phyloP scores from a whole-genome alignment of 2,329 filamentous ascomycete species.

The Fusarium praegraminearum region DNA sequence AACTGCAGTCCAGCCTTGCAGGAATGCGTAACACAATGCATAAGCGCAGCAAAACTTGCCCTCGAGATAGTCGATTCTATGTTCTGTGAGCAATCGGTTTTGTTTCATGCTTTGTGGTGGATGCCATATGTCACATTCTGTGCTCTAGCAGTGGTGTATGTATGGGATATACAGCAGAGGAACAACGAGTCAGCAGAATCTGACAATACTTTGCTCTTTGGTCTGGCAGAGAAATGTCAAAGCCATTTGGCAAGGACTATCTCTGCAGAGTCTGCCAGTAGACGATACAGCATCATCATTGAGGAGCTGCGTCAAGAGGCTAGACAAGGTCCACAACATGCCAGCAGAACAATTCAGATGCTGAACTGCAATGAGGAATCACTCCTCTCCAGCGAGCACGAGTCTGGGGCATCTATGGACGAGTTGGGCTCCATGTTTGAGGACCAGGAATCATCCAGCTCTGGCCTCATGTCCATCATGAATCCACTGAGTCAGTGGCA shows the following conservation, averaged over 20 bases:
- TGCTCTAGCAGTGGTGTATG: constrained; percentile 65
- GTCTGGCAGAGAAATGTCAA: constrained; percentile 42
- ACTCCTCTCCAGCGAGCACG: background rate
- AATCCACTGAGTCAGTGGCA: constrained; percentile 24
- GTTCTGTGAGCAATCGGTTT: constrained; percentile 51
- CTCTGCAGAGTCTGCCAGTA: constrained; percentile 13
- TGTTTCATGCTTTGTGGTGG: constrained; percentile 63
- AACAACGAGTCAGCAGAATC: constrained; percentile 7
- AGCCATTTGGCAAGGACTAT: constrained; percentile 21
- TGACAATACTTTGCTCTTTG: constrained; percentile 26
- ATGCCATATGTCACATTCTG: constrained; percentile 67
- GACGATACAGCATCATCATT: constrained; percentile 33
- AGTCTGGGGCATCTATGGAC: constrained; percentile 16
- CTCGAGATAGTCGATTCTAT: constrained; percentile 58
- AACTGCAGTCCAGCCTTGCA: constrained; percentile 13
- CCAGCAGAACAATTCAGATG: background rate
- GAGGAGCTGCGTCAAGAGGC: constrained; percentile 25
- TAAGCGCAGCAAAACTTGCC: constrained; percentile 50
- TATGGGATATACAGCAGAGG: constrained; percentile 57
- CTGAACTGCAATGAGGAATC: constrained; percentile 5
- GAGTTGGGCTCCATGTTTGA: constrained; percentile 6
- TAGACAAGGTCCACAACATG: constrained; percentile 17
- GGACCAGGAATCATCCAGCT: background rate
- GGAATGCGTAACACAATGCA: constrained; percentile 56
- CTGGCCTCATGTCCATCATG: constrained; percentile 4